phyloP scores from a whole-genome alignment of 176 grass and related monocot species.

The Poa pratensis region DNA sequence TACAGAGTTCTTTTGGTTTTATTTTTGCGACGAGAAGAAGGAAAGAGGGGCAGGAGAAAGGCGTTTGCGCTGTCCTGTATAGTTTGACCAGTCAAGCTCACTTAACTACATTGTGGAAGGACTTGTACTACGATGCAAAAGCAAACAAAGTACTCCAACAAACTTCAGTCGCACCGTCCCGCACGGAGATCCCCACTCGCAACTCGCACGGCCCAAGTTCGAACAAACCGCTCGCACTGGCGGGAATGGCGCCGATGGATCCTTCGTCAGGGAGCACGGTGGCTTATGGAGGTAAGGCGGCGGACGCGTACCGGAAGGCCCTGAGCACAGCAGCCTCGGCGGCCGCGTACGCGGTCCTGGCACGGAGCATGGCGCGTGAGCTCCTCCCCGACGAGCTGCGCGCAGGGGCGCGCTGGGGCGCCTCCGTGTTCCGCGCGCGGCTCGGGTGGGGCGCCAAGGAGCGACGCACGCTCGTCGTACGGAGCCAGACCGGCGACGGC shows the following conservation, averaged over 20 bases:
- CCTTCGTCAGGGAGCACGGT: neutral
- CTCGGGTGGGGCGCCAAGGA: neutral
- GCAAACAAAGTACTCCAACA: no score
- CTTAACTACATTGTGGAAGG: no score
- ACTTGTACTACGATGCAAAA: no score
- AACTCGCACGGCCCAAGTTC: no score
- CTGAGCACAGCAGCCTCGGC: slow-evolving; percentile 36
- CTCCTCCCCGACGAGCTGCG: slow-evolving; percentile 48
- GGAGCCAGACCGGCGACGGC: neutral
- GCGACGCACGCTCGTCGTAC: slow-evolving; percentile 32
- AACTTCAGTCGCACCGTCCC: no score
- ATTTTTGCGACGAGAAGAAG: no score
- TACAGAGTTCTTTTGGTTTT: no score
- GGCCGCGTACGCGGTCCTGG: slow-evolving; percentile 48
- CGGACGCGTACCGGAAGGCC: slow-evolving; percentile 40
- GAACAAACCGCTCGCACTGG: neutral
- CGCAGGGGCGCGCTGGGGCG: slow-evolving; percentile 19
- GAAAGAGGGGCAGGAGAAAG: no score
- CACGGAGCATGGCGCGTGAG: slow-evolving; percentile 39
- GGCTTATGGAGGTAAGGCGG: slow-evolving; percentile 10
- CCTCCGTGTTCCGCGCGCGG: neutral
- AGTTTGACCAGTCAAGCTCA: no score
- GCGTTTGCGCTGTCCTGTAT: no score
- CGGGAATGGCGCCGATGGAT: neutral
- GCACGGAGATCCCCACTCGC: neutral